Base-by-base conservation (phyloP, 2,329 filamentous ascomycete genomes). In the Botrytis tulipae region DNA sequence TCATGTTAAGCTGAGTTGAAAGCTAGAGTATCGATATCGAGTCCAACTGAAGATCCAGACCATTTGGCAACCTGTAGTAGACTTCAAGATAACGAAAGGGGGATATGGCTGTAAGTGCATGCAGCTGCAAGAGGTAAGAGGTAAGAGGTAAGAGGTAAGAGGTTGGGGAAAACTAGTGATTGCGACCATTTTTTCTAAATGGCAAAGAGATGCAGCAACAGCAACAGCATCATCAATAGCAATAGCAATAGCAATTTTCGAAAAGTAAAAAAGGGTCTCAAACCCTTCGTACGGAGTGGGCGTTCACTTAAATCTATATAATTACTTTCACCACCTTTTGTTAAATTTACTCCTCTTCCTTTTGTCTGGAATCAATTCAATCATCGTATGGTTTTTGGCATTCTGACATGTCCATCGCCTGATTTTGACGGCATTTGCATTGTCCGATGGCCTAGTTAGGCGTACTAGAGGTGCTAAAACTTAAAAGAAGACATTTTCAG, bases 371-470 rank as follows among this genome's bases (percentile, higher is more conserved):
- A 42, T 67, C 29, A 54, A 68, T 72, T 72, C 51, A 40, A 68
- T 57, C 61, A 72, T 72, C 70, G 62, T 72, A 72, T 72, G 70
- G 61, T 72, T 72, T 71, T 68, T 61, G 9, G 14, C 7, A 60
- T 72, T 72, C 62, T 72, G 70, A 68, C 62, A 60, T 42, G 61
- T 67, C 62, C 42, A 72, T 72, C 51, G 70, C 51, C 8, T 72
- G 70, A 72, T 72, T 71, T 60, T 66, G 25, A 48, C 70, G 62
- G 61, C n/a, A 46, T 16, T 46, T 67, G n/a, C 20, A 32, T 68
- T 59, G 32, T 29, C 69, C 69, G 69, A 61, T 44, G 46, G 65
- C 46, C 48, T 37, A 67, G 10, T 40, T 44, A 29, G 61, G n/a
- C 16, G 8, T 29, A 18, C 14, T 44, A 44, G 37, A 29, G 4